Conservation (phyloP, 768 basidiomycete species). For the Russula vinacea region DNA sequence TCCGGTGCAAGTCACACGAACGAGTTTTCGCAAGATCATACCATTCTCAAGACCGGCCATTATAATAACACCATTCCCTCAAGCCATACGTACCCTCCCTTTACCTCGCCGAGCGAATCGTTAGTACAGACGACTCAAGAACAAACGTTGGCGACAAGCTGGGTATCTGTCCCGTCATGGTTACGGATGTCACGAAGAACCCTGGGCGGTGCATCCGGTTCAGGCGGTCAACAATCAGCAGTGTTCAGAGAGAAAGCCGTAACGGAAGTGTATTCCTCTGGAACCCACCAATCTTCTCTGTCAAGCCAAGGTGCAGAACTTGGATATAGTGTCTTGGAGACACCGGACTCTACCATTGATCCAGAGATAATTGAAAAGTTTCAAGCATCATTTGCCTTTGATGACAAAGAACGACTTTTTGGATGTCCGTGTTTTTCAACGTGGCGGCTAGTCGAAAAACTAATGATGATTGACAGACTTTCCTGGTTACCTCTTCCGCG, state of each 20-base stretch:
- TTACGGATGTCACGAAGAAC: constrained; percentile 24
- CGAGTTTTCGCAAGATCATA: constrained; percentile 7
- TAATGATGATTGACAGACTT: constrained; percentile 56
- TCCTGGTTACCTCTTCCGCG: constrained; percentile 83
- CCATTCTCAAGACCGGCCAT: constrained; percentile 11
- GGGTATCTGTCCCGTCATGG: constrained; percentile 31
- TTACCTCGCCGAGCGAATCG: constrained; percentile 15
- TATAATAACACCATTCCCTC: background rate
- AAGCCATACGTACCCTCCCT: constrained; percentile 29
- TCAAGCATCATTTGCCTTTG: constrained; percentile 75
- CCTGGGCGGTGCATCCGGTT: background rate
- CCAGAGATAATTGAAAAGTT: constrained; percentile 71
- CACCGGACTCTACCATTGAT: constrained; percentile 61
- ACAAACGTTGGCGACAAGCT: constrained; percentile 23
- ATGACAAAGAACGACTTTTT: constrained; percentile 80
- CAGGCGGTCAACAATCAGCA: background rate
- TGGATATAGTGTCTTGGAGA: constrained; percentile 73
- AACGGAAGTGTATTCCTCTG: constrained; percentile 39
- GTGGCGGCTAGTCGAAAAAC: constrained; percentile 5
- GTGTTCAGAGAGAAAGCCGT: constrained; percentile 28
- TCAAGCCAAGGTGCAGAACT: constrained; percentile 36
- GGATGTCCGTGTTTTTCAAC: constrained; percentile 62
- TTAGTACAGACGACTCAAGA: constrained; percentile 16
- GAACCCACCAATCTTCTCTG: constrained; percentile 31
- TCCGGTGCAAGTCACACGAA: background rate